Evolutionary conservation across 108 stramenopile genomes (phyloP), one percentile per base, ranked within the genome.

Genomic region (Cyclotella cryptica): DNA sequence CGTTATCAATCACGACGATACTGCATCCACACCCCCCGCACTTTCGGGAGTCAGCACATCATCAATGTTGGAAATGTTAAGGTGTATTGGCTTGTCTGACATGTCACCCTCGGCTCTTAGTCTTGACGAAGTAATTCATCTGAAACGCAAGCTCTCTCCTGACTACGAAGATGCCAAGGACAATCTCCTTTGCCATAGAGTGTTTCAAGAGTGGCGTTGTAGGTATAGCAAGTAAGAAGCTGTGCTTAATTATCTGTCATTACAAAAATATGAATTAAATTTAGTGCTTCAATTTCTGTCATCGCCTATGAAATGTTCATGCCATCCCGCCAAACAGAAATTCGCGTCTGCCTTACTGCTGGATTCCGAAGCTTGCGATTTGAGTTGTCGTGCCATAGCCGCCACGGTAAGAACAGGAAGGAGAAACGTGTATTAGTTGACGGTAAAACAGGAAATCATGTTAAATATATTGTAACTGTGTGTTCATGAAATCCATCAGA

Each of bases 171-270:
- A 52, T 52, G 80, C 84, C 54, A 94, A 94, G 69, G 83, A 87
- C 18, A 61, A 55, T 12, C 57, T 94, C 10, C 57, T 88, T 21
- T 80, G 87, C 26, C 91, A 92, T 67, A 70, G 81, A 65, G 81
- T 94, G 12, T 90, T 94, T 80, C 81, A 85, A 21, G 76, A 84
- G 59, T 94, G 93, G 93, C 80, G 68, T 65, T 83, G 88, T 47
- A 77, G 93, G 82, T 59, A 74, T 51, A 22, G 45, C 10, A 3
- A 14, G 6, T 35, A 35, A 10, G 28, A 62, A 27, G 26, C 10
- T 10, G 15, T 30, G 29, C 35, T 22, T 29, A 55, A 35, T 28
- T n/a, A 53, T n/a, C 35, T 4, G 15, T 39, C 1, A 39, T 35
- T 12, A 61, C 30, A 61, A 61, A 76, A 21, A 35, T 70, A 53